Percentiles rank a stretch among this genome's conserved stretches.
Evolutionary conservation across 176 grass and related monocot species (phyloP).

Genomic region (Avena atlantica): DNA sequence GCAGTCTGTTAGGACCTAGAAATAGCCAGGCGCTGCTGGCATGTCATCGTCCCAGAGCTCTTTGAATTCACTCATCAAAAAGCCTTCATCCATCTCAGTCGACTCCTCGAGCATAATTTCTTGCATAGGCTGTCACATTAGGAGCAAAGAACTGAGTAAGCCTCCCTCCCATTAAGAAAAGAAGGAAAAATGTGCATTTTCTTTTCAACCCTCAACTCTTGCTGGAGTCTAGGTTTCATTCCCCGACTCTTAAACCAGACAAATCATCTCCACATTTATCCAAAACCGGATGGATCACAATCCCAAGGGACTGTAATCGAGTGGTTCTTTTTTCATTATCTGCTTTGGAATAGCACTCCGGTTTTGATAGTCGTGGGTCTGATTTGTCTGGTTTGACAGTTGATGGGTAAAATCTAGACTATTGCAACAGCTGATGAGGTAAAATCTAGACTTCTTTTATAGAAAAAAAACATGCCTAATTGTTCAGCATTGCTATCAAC

Average conservation of each 20-base stretch:
- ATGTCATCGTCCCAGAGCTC: slow-evolving; percentile 79
- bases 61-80: slow-evolving; percentile 77
- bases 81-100: slow-evolving; percentile 61
- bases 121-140: slow-evolving; percentile 67
- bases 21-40: slow-evolving; percentile 51
- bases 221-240: neutral
- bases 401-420: neutral
- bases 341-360: neutral
- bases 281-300: neutral
- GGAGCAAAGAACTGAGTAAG: slow-evolving; percentile 11
- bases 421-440: neutral
- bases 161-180: neutral
- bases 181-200: neutral
- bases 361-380: neutral
- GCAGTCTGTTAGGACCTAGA: slow-evolving; percentile 35
- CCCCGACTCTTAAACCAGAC: neutral
- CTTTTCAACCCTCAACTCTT: neutral
- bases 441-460: neutral
- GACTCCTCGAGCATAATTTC: slow-evolving; percentile 64
- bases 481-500: slow-evolving; percentile 2
- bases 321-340: neutral
- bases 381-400: neutral
- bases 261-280: slow-evolving; percentile 1
- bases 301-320: neutral
- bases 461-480: neutral